Evolutionary conservation across 2,329 filamentous ascomycete species (phyloP).

Genomic region (Apiospora saccharicola): DNA sequence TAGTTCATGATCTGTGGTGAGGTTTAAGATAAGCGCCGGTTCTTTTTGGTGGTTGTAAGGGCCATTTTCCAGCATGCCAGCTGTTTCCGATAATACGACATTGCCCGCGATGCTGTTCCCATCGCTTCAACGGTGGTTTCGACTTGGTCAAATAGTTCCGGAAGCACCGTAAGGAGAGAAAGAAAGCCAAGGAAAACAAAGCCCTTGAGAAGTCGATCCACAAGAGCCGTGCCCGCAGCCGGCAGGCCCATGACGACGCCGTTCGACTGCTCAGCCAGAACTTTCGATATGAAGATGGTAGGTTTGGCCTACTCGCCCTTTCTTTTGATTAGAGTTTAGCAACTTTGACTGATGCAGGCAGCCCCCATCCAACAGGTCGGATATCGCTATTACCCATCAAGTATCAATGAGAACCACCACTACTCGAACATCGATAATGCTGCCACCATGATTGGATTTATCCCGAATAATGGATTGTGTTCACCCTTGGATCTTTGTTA

Average conservation of each 20-base stretch:
- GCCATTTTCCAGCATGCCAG: not conserved
- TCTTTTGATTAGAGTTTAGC: not conserved
- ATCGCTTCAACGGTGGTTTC: not conserved
- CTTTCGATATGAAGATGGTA: not conserved
- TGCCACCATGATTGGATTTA: too few species aligned
- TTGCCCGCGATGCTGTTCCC: not conserved
- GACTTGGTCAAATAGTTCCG: not conserved
- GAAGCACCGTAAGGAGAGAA: not conserved
- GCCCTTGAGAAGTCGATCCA: not conserved
- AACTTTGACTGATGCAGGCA: not conserved
- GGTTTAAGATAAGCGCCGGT: not conserved
- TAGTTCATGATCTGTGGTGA: not conserved
- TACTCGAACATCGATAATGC: not conserved
- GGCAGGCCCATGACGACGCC: not conserved
- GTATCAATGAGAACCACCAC: not conserved
- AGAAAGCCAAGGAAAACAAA: not conserved
- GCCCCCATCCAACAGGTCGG: not conserved
- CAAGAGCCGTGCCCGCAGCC: not conserved
- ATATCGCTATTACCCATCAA: too few species aligned
- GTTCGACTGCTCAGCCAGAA: not conserved
- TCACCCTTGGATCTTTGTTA: too few species aligned
- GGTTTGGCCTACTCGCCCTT: not conserved
- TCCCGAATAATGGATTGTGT: too few species aligned
- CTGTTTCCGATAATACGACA: not conserved
- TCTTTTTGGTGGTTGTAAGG: not conserved